Base-by-base conservation (phyloP, 129 eudicot genomes). In the Helianthus annuus region DNA sequence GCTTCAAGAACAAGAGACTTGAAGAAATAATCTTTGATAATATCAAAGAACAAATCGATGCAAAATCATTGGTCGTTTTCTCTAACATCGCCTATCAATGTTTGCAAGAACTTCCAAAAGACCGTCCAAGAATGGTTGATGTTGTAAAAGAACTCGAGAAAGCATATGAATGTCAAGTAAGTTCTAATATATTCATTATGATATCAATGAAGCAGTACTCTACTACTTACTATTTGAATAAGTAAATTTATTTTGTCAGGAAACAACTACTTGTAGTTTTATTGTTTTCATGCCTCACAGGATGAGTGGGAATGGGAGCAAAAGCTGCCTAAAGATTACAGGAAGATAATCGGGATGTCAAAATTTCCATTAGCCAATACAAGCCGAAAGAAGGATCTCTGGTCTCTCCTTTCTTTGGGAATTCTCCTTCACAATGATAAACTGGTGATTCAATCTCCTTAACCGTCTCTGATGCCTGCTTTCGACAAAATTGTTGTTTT, bases 291-390 rank as follows among this genome's bases (percentile, higher is more conserved):
- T 11, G 22, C 16, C 40, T 75, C 51, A 13, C 52, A 68, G 74
- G 80, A 76, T n/a, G 80, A 76, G 45, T 76, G 74, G 68, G 80
- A 76, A 57, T 76, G 80, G 80, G 80, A 68, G 62, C 48, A 48
- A 36, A 76, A 46, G 62, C 44, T 76, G 61, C 80, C 80, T 10
- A 16, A 10, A 46, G 74, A 76, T 57, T 68, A 67, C 60, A 15
- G 34, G 14, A 16, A 48, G 10, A 57, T 76, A 76, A 58, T 68
- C 52, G 14, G 17, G 1, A 46, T 67, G 80, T 68, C 80, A 4
- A 67, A 68, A 7, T 15, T 45, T 66, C 52, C 12, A 0, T 2
- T 34, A 14, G 48, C 69, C 16, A 11, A 16, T 16, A 57, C 38
- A 34, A 58, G 53, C 24, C 32, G 62, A 16, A 76, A 36, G 15